Base-by-base conservation (phyloP, 2,329 filamentous ascomycete genomes). In the Fusarium sp. region DNA sequence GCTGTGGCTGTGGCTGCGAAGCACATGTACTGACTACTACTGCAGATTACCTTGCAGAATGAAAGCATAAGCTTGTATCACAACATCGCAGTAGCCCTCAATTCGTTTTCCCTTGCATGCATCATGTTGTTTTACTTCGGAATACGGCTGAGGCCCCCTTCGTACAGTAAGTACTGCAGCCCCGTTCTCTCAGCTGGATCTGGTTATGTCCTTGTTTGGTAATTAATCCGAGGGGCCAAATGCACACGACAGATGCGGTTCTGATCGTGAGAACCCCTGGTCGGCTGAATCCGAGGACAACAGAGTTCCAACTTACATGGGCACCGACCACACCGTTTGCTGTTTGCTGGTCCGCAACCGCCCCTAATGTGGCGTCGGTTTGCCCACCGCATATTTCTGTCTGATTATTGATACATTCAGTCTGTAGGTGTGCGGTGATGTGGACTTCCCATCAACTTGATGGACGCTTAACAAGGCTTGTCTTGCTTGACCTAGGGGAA, bases 221-320 rank as follows among this genome's bases (percentile, higher is more conserved):
- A 65, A 59, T 52, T 54, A 41, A 53, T 53, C 63, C 59, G 40
- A 45, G 45, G 25, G 47, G 49, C 53, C 50, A 46, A 20, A 39
- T 39, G 45, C 43, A 41, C 52, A 39, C 27, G 33, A 45, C 35
- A 42, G 11, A 63, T 39, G 43, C 21, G 33, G 31, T 42, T 39
- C 11, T 42, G 21, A 31, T 47, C 15, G 23, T 13, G 42, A n/a
- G 23, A 37, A 62, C 67, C 70, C 70, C 56, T 72, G 70, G 37
- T 66, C 70, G 68, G 70, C 68, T 72, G 70, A 73, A 63, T 55
- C 51, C 35, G 47, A 62, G 18, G 43, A 25, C 53, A 43, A 40
- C 56, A 58, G 45, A 48, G 55, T 54, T 58, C 53, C 59, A 67
- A 49, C 37, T 52, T 48, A 35, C 52, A 42, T 45, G 59, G 50